Conservation (phyloP, 163 green algal genomes). For the Chloromonas sp. region DNA sequence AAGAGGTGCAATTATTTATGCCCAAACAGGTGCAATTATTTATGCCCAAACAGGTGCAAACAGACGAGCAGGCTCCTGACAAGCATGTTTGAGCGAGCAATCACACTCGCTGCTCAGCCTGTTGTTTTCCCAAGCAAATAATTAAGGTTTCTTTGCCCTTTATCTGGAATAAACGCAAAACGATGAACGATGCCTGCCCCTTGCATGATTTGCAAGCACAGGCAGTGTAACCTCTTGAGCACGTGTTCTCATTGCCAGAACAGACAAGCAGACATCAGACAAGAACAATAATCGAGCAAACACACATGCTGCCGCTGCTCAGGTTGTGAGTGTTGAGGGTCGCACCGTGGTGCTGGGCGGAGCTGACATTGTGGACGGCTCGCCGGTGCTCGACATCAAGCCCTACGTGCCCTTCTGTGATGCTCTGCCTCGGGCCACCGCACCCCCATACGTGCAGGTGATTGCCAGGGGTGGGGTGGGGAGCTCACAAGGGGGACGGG, state of each 20-base stretch:
- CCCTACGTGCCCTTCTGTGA: conserved; percentile 88
- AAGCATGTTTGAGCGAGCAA: too few relatives aligned
- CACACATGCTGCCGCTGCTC: conserved; percentile 12
- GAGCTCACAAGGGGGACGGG: too few relatives aligned
- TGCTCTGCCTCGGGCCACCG: conserved; percentile 25
- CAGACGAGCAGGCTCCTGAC: too few relatives aligned
- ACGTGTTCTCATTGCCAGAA: background rate
- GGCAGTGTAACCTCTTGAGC: background rate
- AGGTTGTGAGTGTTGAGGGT: conserved; percentile 28
- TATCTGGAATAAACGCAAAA: too few relatives aligned
- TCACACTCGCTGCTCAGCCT: too few relatives aligned
- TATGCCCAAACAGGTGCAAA: too few relatives aligned
- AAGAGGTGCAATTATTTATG: too few relatives aligned
- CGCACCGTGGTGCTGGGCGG: conserved; percentile 56
- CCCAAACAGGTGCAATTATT: too few relatives aligned
- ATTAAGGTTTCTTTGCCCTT: too few relatives aligned
- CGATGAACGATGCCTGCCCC: background rate
- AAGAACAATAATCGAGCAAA: too few relatives aligned
- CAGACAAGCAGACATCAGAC: too few relatives aligned
- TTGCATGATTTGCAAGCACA: background rate
- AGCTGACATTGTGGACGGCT: conserved; percentile 80
- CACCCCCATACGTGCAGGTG: conserved; percentile 39
- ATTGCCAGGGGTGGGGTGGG: background rate
- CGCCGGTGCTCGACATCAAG: conserved; percentile 90
- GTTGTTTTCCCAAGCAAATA: too few relatives aligned